Evolutionary conservation across 345 rosid genomes (phyloP).

Genomic region (Psidium guajava): DNA sequence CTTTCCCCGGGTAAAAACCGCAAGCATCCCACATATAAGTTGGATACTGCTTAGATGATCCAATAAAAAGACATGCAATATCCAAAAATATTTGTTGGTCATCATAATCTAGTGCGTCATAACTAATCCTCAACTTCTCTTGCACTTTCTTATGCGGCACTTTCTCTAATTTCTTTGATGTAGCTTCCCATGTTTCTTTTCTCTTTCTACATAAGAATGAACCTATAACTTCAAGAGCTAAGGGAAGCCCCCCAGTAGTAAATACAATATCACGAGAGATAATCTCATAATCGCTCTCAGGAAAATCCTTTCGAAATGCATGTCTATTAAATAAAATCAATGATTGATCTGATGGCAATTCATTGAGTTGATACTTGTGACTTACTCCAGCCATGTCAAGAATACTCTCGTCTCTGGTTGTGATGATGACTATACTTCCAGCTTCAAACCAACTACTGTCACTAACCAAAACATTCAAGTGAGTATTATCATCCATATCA

Average conservation of each 20-base stretch:
- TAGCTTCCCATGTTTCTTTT: background rate
- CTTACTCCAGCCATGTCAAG: fast-evolving
- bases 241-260: background rate
- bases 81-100: background rate
- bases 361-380: background rate
- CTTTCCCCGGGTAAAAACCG: fast-evolving
- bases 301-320: background rate
- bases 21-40: background rate
- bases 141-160: background rate
- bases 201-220: background rate
- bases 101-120: fast-evolving
- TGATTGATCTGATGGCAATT: fast-evolving
- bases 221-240: background rate
- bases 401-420: background rate
- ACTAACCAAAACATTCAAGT: fast-evolving
- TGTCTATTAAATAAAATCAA: background rate
- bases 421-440: background rate
- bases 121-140: background rate
- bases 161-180: background rate
- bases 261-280: fast-evolving
- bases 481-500: no score
- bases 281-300: fast-evolving
- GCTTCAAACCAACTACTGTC: background rate
- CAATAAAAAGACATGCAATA: background rate
- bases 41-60: background rate